Base-by-base conservation (phyloP, 257 asterid genomes). In the Jacaranda mimosifolia region DNA sequence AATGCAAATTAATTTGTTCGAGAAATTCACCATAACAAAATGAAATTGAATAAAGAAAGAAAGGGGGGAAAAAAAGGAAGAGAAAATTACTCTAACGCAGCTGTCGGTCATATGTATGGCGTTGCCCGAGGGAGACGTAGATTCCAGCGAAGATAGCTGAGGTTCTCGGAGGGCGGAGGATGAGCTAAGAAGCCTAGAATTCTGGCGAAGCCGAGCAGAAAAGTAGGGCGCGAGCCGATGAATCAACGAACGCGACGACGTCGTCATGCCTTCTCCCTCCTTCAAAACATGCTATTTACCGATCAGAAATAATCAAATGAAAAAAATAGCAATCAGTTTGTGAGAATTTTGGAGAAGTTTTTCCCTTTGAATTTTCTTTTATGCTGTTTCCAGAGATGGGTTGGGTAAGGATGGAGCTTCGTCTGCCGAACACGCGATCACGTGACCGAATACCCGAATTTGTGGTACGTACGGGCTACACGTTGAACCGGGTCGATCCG, bases 21-120 rank as follows among this genome's bases (percentile, higher is more conserved):
- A 49, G 43, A 49, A n/a, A 21, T 39, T 52, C 63, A 55, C 66
- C 42, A 38, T 45, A 51, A 63, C 11, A 53, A 69, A 59, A 52
- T 36, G 17, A 43, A 18, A 76, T 38, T 12, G 14, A 59, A 19
- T 26, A 32, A 17, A 70, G 39, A 3, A 56, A 42, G 46, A 42
- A 3, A 42, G 46, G 46, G 45, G 45, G 45, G 8, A 3, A 40
- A 40, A 40, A 40, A 3, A 3, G 62, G 53, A 21, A 35, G 18
- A 52, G 32, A 32, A 53, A 65, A 58, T 64, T 90, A 95, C 99
- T 89, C 89, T 85, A 59, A 92, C 87, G 78, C 99, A 95, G 84
- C 84, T 89, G 3, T 87, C 90, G 71, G 96, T 90, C 88, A 95
- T 68, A 39, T 86, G 85, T 15, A 92, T 80, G 38, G 84, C 82